A percentile compares a stretch with the other conserved stretches of the same genome.
These are phyloP conservation scores for Myochromella boudieri DNA, from an alignment of 768 basidiomycete species.

Conservation along the genomic window DNA sequence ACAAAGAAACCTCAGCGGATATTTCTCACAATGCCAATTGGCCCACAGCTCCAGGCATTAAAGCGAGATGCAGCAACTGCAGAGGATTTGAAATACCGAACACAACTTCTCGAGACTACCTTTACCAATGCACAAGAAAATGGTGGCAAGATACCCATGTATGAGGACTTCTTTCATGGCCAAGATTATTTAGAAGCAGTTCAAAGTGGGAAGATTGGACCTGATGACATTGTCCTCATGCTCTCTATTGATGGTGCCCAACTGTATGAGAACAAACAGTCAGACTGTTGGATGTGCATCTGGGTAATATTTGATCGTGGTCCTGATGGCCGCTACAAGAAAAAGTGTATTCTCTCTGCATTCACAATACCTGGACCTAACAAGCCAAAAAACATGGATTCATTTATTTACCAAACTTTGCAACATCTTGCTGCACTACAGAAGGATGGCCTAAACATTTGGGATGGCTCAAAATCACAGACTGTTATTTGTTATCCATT, in stretches of 20 bases:
- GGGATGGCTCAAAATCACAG: constrained; percentile 16
- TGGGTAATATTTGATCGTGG: constrained; percentile 31
- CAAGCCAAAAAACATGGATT: constrained; percentile 35
- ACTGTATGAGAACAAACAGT: constrained; percentile 39
- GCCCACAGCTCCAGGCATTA: constrained; percentile 4
- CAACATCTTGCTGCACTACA: constrained; percentile 20
- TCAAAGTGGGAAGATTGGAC: constrained; percentile 18
- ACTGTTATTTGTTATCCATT: constrained; percentile 14
- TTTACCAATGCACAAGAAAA: not conserved
- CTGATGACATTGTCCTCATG: constrained; percentile 32
- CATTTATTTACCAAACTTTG: constrained; percentile 30
- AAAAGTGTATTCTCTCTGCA: constrained; percentile 29
- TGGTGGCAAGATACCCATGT: constrained; percentile 7
- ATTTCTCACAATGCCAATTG: constrained; percentile 3
- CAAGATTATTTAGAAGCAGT: constrained; percentile 26
- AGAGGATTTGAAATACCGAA: not conserved
- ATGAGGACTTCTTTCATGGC: constrained; percentile 31
- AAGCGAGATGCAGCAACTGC: too few relatives aligned
- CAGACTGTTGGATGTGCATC: constrained; percentile 42
- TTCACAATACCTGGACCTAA: constrained; percentile 35
- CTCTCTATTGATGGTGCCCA: constrained; percentile 42
- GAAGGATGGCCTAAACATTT: constrained; percentile 18
- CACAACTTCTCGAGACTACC: not conserved
- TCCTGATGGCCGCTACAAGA: constrained; percentile 30
- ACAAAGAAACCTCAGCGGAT: not conserved